phyloP scores from a whole-genome alignment of 1,284 basidiomycete species.

The Ceratobasidium sp. region DNA sequence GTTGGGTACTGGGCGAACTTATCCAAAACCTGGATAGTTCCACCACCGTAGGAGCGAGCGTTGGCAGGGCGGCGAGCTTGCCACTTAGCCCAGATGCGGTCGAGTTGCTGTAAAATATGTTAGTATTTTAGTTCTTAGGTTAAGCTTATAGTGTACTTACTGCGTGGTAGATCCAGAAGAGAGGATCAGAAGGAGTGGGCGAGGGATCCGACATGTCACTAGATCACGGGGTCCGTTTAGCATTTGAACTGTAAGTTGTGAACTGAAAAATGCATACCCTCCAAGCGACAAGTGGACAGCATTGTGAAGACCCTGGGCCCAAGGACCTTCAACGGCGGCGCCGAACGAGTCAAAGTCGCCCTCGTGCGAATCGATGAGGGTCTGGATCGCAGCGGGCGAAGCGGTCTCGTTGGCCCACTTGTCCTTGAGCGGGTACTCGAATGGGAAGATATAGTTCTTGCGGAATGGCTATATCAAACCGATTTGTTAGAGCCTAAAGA shows the following conservation, averaged over 20 bases:
- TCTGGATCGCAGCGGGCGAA: slow-evolving; percentile 43
- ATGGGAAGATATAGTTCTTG: slow-evolving; percentile 45
- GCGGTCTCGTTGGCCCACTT: slow-evolving; percentile 39
- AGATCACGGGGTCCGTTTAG: background rate
- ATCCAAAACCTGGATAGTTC: slow-evolving; percentile 32
- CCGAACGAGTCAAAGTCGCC: slow-evolving; percentile 43
- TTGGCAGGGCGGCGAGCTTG: slow-evolving; percentile 44
- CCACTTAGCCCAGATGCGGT: slow-evolving; percentile 44
- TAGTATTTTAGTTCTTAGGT: background rate
- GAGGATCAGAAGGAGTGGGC: slow-evolving; percentile 39
- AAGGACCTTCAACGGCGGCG: slow-evolving; percentile 40
- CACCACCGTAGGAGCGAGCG: slow-evolving; percentile 33
- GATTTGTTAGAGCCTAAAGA: background rate
- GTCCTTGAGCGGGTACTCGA: slow-evolving; percentile 38
- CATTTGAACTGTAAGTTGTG: too few species aligned
- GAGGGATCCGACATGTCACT: slow-evolving; percentile 43
- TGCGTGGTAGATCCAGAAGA: slow-evolving; percentile 37
- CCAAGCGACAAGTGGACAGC: slow-evolving; percentile 35
- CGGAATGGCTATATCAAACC: slow-evolving; percentile 30
- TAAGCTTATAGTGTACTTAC: background rate
- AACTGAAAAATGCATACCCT: background rate
- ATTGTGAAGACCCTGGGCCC: slow-evolving; percentile 46
- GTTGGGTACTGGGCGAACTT: slow-evolving; percentile 36
- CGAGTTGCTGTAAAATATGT: slow-evolving; percentile 25
- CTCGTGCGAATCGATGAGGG: slow-evolving; percentile 32